A percentile compares a stretch with the other conserved stretches of the same genome.
Conservation (phyloP, 2,329 filamentous ascomycete genomes). For the Sphaerostilbella broomeana region DNA sequence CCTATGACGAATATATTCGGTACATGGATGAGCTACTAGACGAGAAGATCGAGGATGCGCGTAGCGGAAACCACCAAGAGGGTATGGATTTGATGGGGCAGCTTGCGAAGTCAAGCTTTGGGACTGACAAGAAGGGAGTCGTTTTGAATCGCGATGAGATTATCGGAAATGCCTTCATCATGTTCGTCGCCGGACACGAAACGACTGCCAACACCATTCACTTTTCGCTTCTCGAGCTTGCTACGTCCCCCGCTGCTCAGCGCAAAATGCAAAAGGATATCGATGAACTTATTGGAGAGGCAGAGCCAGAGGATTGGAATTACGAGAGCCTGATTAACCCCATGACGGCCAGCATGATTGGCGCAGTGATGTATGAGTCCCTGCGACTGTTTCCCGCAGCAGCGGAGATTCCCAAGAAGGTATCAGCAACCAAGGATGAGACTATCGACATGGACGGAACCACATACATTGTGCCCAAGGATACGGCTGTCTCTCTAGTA, state of each 20-base stretch:
- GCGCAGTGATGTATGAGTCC: constrained; percentile 71
- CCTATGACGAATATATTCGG: constrained; percentile 56
- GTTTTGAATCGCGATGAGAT: constrained; percentile 58
- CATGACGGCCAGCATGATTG: constrained; percentile 63
- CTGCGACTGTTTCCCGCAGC: constrained; percentile 68
- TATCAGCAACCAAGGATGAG: constrained; percentile 44
- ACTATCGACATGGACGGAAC: constrained; percentile 52
- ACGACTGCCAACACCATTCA: constrained; percentile 71
- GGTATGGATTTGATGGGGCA: constrained; percentile 49
- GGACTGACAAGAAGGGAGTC: constrained; percentile 23
- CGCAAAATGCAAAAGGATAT: constrained; percentile 62
- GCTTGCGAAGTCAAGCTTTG: constrained; percentile 37
- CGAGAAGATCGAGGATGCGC: constrained; percentile 46
- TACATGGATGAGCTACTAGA: constrained; percentile 66
- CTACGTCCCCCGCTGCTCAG: constrained; percentile 58
- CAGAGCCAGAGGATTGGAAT: constrained; percentile 57
- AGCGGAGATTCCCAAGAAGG: constrained; percentile 63
- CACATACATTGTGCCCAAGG: constrained; percentile 51
- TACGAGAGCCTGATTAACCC: constrained; percentile 61
- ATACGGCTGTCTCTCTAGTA: constrained; percentile 49
- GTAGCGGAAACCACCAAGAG: constrained; percentile 32
- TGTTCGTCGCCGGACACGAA: constrained; percentile 70
- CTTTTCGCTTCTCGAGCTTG: constrained; percentile 62
- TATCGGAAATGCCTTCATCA: constrained; percentile 63
- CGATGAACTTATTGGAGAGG: constrained; percentile 54